Conservation (phyloP, 1,284 basidiomycete genomes). For the Rhodofomes roseus region DNA sequence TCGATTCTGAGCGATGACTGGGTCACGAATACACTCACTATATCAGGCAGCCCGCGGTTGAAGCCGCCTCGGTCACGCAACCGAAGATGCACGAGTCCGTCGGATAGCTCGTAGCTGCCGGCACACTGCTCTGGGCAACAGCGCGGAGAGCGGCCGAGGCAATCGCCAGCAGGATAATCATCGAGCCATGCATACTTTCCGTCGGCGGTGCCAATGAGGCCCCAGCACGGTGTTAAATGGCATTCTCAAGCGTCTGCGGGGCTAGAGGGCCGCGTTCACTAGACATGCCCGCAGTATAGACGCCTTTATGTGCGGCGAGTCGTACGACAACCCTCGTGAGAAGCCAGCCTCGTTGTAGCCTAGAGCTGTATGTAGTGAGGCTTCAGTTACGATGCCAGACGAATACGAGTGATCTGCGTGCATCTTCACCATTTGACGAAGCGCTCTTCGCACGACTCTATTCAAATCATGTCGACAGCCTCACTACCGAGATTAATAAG, state of each 20-base stretch:
- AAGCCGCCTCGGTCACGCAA: slow-evolving; percentile 17
- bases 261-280: background rate
- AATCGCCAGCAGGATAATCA: background rate
- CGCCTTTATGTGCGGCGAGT: background rate
- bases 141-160: slow-evolving; percentile 6
- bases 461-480: no score
- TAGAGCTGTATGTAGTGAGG: background rate
- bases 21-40: slow-evolving; percentile 16
- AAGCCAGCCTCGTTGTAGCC: no score
- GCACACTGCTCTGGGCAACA: slow-evolving; percentile 13
- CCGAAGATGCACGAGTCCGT: slow-evolving; percentile 15
- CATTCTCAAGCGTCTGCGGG: background rate
- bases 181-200: background rate
- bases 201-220: background rate
- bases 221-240: background rate
- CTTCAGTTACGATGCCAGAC: no score
- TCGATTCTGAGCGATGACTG: background rate
- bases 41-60: slow-evolving; percentile 13
- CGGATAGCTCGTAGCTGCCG: slow-evolving; percentile 12
- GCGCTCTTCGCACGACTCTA: no score
- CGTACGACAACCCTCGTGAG: background rate
- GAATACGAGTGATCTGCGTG: no score
- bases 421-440: no score
- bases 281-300: background rate
- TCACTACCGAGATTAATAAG: no score